Base-by-base conservation (phyloP, 768 basidiomycete species). In the Fomitopsis pulvina region DNA sequence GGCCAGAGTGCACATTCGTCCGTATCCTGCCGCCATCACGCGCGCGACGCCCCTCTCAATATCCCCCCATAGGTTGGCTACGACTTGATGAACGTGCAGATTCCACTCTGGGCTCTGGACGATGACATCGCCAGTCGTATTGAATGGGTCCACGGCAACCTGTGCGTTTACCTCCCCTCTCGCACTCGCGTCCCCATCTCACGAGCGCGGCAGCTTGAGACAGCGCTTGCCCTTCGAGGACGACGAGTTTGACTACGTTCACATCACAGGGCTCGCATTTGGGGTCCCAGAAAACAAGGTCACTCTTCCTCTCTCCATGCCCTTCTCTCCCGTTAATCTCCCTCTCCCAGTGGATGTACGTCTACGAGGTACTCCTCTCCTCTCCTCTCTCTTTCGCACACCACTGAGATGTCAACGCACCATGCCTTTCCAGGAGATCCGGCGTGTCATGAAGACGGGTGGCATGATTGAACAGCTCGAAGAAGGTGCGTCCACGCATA, bases 211-310 rank as follows among this genome's bases (percentile, higher is more conserved):
- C 53, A 89, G 87, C 63, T 66, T 90, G 58, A 85, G 86, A 41
- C 86, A 79, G 9, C 84, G 75, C 57, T 70, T 90, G n/a, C 87
- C 87, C 0, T 90, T 88, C 60, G 85, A 88, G 14, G 87, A 89
- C 47, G 85, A 89, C 52, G 79, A 85, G 57, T 90, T 90, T 52
- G 87, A 90, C 63, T 79, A 85, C 62, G 79, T 90, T n/a, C 88
- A 84, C 57, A 77, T 89, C 12, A 50, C 55, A n/a, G 40, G 58
- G 29, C 41, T 57, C 2, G 54, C 59, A 3, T 37, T 51, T n/a
- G 85, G 79, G 14, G 78, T 88, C 26, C 85, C 85, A 4, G 87
- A 89, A 61, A 85, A 81, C 56, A 87, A 87, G 71, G 84, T 80
- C 45, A n/a, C n/a, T n/a, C 30, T 4, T 38, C 38, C 1, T n/a